Conservation (phyloP, 345 rosid species). For the Heritiera fomes region DNA sequence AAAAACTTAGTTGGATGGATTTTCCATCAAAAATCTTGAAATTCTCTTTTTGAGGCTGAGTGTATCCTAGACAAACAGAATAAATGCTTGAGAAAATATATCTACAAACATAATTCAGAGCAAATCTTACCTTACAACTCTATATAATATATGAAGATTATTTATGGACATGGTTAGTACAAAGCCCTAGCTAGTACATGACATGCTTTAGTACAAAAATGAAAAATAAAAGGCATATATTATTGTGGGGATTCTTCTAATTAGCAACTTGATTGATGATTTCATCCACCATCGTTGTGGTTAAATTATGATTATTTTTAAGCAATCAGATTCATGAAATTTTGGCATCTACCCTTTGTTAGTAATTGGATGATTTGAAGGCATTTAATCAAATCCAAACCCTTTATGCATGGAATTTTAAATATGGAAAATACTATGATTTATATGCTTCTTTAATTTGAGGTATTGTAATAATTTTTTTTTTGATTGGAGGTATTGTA, state of each 20-base stretch:
- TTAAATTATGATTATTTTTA: background rate
- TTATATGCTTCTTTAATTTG: no score
- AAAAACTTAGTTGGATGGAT: background rate
- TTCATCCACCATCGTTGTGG: background rate
- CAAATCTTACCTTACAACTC: background rate
- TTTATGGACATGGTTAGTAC: background rate
- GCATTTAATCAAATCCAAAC: slow-evolving; percentile 7
- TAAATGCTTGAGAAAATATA: background rate
- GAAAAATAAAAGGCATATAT: background rate
- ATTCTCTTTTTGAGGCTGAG: background rate
- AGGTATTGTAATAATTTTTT: no score
- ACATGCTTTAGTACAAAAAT: background rate
- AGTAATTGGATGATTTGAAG: background rate
- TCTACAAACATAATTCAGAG: background rate
- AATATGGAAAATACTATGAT: no score
- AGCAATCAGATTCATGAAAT: background rate
- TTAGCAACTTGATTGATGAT: background rate
- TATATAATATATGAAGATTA: background rate
- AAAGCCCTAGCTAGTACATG: background rate
- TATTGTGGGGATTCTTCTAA: background rate
- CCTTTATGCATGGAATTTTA: background rate
- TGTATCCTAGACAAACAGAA: background rate
- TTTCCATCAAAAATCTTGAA: background rate
- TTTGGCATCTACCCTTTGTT: slow-evolving; percentile 1
- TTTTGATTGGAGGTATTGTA: no score